Evolutionary conservation across 2,329 filamentous ascomycete species (phyloP).

Genomic region (Helicocarpus griseus): DNA sequence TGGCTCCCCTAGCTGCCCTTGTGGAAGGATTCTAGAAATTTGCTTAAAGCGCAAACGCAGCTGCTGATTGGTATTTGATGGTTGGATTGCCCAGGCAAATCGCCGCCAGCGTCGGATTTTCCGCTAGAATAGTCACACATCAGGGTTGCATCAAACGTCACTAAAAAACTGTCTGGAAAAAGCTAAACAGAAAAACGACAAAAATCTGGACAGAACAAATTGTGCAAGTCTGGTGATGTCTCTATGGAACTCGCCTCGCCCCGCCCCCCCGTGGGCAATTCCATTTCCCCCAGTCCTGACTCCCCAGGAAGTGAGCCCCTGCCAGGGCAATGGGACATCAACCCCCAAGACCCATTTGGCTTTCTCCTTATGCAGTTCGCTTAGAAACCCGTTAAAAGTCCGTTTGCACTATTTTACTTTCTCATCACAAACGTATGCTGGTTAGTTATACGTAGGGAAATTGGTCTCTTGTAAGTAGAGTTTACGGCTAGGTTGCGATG

Average conservation of each 20-base stretch:
- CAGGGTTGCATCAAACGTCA: background rate
- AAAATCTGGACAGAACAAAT: background rate
- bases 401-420: background rate
- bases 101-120: background rate
- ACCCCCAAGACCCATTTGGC: background rate
- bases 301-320: too few species aligned
- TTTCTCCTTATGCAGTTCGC: background rate
- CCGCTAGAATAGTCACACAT: background rate
- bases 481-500: background rate
- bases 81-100: background rate
- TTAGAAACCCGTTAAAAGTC: background rate
- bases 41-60: background rate
- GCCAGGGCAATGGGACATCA: background rate
- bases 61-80: background rate
- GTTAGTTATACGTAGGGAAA: background rate
- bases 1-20: background rate
- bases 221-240: background rate
- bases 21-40: background rate
- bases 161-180: background rate
- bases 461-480: background rate
- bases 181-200: background rate
- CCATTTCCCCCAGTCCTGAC: too few species aligned
- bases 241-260: background rate
- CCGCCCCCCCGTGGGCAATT: background rate
- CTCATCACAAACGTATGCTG: background rate